Percentiles rank a stretch among this genome's conserved stretches.
These are phyloP conservation scores for Dactylellina haptotyla DNA, from an alignment of 2,329 filamentous ascomycete genomes.

Conservation along the genomic window DNA sequence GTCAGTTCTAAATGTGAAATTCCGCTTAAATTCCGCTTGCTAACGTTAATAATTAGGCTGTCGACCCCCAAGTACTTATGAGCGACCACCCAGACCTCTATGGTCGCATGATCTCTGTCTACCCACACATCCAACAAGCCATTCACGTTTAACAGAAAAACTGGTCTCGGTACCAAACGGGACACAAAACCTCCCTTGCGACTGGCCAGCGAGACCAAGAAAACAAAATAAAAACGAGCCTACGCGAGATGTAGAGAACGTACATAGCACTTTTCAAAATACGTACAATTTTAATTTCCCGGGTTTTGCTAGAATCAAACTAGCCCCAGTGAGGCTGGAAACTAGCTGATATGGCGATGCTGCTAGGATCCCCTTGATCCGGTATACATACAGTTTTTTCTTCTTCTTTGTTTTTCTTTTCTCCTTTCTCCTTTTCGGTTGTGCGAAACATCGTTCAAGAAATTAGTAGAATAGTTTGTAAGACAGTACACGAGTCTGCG, in stretches of 20 bases:
- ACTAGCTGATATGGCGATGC: too few species aligned
- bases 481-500: not conserved
- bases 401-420: not conserved
- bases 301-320: not conserved
- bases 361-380: too few species aligned
- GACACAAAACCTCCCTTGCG: not conserved
- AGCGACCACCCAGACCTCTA: constrained; percentile 85
- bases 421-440: not conserved
- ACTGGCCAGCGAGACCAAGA: too few species aligned
- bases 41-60: constrained; percentile 63
- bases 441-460: not conserved
- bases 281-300: not conserved
- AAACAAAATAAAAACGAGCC: too few species aligned
- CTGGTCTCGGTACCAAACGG: too few species aligned
- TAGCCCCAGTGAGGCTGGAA: too few species aligned
- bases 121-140: constrained; percentile 82
- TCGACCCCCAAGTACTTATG: constrained; percentile 78
- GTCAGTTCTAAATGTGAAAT: constrained; percentile 64
- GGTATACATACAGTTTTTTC: too few species aligned
- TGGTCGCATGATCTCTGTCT: constrained; percentile 78
- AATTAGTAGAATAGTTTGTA: not conserved
- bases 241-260: too few species aligned
- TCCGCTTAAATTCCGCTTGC: not conserved
- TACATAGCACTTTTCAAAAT: not conserved
- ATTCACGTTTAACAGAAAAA: constrained; percentile 64